phyloP scores from a whole-genome alignment of 768 basidiomycete genomes.

The Leucocoprinus leucothites region DNA sequence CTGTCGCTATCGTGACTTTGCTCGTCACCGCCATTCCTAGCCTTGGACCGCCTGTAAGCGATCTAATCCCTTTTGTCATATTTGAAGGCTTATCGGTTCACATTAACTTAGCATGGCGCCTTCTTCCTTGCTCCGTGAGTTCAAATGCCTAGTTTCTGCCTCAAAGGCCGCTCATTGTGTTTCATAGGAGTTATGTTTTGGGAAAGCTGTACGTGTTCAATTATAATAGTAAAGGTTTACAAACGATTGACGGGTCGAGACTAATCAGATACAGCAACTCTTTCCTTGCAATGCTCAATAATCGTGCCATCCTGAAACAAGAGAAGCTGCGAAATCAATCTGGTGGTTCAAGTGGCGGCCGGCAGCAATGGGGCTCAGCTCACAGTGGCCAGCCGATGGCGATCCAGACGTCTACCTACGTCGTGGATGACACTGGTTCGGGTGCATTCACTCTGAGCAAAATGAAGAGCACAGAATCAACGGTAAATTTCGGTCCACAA shows the following conservation, averaged over 20 bases:
- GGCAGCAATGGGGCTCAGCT: not conserved
- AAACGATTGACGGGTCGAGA: no score
- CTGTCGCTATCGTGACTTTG: not conserved
- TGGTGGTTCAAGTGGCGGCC: not conserved
- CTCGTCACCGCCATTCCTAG: not conserved
- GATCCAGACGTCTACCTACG: no score
- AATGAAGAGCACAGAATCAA: no score
- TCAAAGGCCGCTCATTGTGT: not conserved
- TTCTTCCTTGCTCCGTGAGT: slow-evolving; percentile 10
- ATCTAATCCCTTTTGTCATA: not conserved
- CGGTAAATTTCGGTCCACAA: no score
- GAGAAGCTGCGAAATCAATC: not conserved
- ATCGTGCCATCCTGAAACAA: not conserved
- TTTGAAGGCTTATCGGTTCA: not conserved
- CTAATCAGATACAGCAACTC: slow-evolving; percentile 3
- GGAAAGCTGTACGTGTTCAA: not conserved
- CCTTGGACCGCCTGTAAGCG: slow-evolving; percentile 4
- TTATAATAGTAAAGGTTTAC: no score
- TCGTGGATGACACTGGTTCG: no score
- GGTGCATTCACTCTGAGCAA: no score
- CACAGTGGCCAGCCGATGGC: no score
- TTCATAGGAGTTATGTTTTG: not conserved
- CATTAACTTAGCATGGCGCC: not conserved
- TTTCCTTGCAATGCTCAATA: slow-evolving; percentile 4
- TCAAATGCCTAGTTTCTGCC: not conserved